phyloP scores from a whole-genome alignment of 129 eudicot genomes.

The Pseudognaphalium luteoalbum region DNA sequence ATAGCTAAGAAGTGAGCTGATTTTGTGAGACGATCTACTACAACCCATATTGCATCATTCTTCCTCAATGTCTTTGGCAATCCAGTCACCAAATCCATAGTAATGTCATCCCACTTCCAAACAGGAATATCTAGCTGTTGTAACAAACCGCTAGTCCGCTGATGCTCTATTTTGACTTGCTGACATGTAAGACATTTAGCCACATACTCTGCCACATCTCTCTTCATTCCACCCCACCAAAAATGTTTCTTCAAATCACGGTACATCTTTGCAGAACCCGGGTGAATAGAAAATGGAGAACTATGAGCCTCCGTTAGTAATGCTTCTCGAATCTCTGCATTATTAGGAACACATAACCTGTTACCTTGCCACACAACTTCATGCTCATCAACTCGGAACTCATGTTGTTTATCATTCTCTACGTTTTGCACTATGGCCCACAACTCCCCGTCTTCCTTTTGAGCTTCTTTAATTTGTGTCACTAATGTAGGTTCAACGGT shows the following conservation, averaged over 20 bases:
- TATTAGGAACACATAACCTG: not conserved
- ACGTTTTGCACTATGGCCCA: not conserved
- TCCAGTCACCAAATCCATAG: too few species aligned
- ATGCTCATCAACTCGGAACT: not conserved
- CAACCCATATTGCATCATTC: too few species aligned
- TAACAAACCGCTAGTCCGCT: too few species aligned
- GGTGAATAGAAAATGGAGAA: conserved; percentile 15
- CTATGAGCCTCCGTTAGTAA: not conserved
- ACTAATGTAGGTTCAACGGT: not conserved
- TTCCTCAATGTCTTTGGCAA: too few species aligned
- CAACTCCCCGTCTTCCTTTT: not conserved
- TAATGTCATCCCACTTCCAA: too few species aligned
- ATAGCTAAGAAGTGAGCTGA: too few species aligned
- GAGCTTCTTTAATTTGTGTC: not conserved
- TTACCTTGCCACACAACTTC: not conserved
- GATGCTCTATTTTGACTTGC: too few species aligned
- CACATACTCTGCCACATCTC: too few species aligned
- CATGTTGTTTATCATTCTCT: not conserved
- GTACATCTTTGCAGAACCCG: conserved; percentile 5
- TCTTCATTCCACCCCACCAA: too few species aligned
- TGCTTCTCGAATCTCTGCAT: not conserved
- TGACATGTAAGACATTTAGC: too few species aligned
- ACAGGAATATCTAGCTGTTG: too few species aligned
- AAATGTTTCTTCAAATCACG: not conserved
- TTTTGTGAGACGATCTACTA: too few species aligned